Evolutionary conservation across 2,329 filamentous ascomycete genomes (phyloP), one percentile per base, ranked within the genome.

Genomic region (Claviceps cyperi): DNA sequence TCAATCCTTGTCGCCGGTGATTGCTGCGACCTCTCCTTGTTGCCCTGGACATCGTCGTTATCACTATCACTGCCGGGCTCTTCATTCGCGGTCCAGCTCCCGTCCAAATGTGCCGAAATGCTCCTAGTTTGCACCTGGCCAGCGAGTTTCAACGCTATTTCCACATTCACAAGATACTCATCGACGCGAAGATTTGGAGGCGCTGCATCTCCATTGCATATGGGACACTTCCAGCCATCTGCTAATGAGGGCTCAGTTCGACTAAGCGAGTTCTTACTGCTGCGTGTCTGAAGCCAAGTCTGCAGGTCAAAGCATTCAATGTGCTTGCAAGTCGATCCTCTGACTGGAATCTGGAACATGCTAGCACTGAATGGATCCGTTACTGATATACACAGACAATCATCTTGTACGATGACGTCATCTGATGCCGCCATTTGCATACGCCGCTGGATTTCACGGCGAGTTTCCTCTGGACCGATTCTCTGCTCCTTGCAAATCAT

Each of bases 291-390:
- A 8, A 98, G 75, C 70, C 87, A 97, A 1, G 78, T 90, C 19
- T 84, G 76, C 7, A 96, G 78, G 62, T 97, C 91, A 61, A 97
- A 96, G 61, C 89, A 95, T 61, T 96, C 87, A 37, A 83, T 70
- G 61, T 98, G 91, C 22, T 70, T 69, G 63, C 92, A 98, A 3
- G 64, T 58, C 7, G 59, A 68, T 24, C 87, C 81, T 28, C 90
- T 82, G 2, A 83, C 86, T 1, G 92, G 91, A 0, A 75, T 72
- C 5, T 76, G 69, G 61, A 85, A 89, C 11, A 92, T 73, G 13
- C 60, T 67, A 1, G 75, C 69, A 51, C 71, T 83, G 59, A 85
- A 86, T 0, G 84, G 82, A 61, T 87, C 83, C 0, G 78, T 69
- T 14, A 89, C 66, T 52, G 81, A 75, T 49, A 89, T 52, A 5